Base-by-base conservation (phyloP, 495 filamentous ascomycete genomes). In the Articulospora tetracladia region DNA sequence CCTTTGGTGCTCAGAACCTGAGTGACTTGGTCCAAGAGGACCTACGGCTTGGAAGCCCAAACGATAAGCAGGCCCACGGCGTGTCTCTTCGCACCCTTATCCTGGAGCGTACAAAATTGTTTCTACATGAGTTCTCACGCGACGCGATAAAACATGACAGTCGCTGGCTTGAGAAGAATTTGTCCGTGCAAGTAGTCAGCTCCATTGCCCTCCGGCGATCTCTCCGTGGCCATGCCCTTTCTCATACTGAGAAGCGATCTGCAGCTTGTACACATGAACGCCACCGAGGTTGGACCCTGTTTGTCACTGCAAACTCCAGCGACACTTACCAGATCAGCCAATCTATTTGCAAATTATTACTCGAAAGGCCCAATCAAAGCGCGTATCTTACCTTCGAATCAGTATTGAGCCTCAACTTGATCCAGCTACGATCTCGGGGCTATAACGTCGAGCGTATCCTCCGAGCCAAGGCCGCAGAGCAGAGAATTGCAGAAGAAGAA, bases 401-500 rank as follows among this genome's bases (percentile, higher is more conserved):
- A 63, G 84, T 99, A 55, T 74, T 99, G 30, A 90, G 87, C 65
- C 72, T 80, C 55, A 88, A 90, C 61, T 76, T 99, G 12, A 76
- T 86, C 36, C 83, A 91, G 61, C 76, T 99, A 11, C 85, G 86
- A 65, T 80, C 79, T 23, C 89, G 92, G 58, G 94, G 94, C 3
- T 97, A 94, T 74, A 98, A 99, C 64, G 94, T 98, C 41, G 90
- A 94, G 57, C 85, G 94, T 17, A 96, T 98, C 66, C 78, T 99
- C 20, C 83, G 88, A 28, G 84, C 86, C 30, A 93, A 92, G 72
- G 91, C 86, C 12, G 87, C 87, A 6, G 92, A 98, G 69, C 87
- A 89, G 15, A 81, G 88, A 26, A 85, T 97, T 65, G 92, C 90
- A 4, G 90, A 97, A 64, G 86, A 91, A 65, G 83, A 89, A 61